phyloP scores from a whole-genome alignment of 805 yeast species.

The Yarrowia hollandica region DNA sequence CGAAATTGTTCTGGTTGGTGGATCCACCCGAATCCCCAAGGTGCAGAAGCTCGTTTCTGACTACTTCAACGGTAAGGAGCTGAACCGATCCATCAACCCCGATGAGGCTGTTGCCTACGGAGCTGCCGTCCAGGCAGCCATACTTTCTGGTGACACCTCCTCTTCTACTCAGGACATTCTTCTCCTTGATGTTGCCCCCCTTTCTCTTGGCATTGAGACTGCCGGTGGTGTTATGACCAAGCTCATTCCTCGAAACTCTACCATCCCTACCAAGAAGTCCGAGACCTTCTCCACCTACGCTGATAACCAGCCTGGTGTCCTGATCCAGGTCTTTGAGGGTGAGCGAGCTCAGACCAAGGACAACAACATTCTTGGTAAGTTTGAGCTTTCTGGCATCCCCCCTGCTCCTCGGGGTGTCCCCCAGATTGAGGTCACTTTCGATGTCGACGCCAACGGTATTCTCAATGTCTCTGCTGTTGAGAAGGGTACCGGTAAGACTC shows the following conservation, averaged over 20 bases:
- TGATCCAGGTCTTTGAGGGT: conserved; percentile 97
- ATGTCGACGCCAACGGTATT: conserved; percentile 96
- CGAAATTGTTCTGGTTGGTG: conserved; percentile 93
- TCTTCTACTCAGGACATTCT: conserved; percentile 91
- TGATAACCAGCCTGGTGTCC: conserved; percentile 98
- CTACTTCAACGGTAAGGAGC: conserved; percentile 95
- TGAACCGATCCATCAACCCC: conserved; percentile 92
- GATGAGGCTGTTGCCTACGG: conserved; percentile 99
- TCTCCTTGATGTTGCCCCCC: conserved; percentile 95
- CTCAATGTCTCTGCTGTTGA: conserved; percentile 94
- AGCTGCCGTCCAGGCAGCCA: conserved; percentile 98
- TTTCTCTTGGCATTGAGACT: conserved; percentile 96
- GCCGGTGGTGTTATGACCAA: conserved; percentile 99
- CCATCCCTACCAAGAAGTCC: conserved; percentile 96
- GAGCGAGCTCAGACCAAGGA: conserved; percentile 96
- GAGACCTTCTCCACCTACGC: conserved; percentile 96
- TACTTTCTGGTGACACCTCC: conserved; percentile 90
- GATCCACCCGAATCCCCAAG: conserved; percentile 96
- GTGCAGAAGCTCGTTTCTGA: conserved; percentile 91
- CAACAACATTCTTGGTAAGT: conserved; percentile 95
- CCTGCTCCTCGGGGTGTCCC: conserved; percentile 99
- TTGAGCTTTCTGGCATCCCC: conserved; percentile 94
- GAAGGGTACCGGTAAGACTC: conserved; percentile 96
- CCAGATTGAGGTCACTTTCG: conserved; percentile 96
- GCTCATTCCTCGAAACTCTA: conserved; percentile 96